phyloP scores from a whole-genome alignment of 805 yeast species.

The Metschnikowia gelsemii region DNA sequence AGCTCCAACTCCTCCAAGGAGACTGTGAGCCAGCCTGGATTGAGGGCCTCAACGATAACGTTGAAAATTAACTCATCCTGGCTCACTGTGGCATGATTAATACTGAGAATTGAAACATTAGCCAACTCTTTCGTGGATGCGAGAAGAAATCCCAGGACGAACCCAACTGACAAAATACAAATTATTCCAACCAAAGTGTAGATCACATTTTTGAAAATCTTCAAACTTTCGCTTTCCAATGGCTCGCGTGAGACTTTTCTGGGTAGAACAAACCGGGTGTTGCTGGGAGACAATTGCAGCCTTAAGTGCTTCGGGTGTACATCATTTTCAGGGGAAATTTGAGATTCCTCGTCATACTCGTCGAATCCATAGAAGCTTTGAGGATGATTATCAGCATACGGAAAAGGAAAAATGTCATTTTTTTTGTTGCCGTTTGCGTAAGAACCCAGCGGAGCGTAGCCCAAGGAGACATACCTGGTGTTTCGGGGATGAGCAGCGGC shows the following conservation, averaged over 20 bases:
- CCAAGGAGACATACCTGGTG: constrained; percentile 40
- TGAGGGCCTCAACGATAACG: constrained; percentile 72
- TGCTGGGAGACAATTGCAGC: constrained; percentile 24
- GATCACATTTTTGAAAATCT: constrained; percentile 32
- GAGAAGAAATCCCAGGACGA: constrained; percentile 75
- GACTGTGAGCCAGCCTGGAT: constrained; percentile 81
- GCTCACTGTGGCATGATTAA: constrained; percentile 72
- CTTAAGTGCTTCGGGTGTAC: constrained; percentile 10
- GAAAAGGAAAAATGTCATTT: constrained; percentile 35
- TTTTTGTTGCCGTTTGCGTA: constrained; percentile 12
- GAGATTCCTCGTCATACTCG: constrained; percentile 39
- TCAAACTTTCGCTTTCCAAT: constrained; percentile 15
- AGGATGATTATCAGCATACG: constrained; percentile 31
- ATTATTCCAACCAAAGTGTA: constrained; percentile 48
- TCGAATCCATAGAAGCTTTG: constrained; percentile 39
- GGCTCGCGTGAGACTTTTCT: constrained; percentile 27
- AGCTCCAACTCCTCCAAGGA: constrained; percentile 63
- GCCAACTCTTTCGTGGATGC: constrained; percentile 86
- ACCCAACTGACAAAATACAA: constrained; percentile 65
- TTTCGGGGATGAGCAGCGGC: constrained; percentile 22
- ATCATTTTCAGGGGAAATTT: constrained; percentile 11
- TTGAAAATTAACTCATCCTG: constrained; percentile 84
- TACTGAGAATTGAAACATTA: constrained; percentile 56
- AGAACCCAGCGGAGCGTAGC: constrained; percentile 26
- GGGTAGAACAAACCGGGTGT: constrained; percentile 30